Base-by-base conservation (phyloP, 129 eudicot genomes). In the Pseudognaphalium luteoalbum region DNA sequence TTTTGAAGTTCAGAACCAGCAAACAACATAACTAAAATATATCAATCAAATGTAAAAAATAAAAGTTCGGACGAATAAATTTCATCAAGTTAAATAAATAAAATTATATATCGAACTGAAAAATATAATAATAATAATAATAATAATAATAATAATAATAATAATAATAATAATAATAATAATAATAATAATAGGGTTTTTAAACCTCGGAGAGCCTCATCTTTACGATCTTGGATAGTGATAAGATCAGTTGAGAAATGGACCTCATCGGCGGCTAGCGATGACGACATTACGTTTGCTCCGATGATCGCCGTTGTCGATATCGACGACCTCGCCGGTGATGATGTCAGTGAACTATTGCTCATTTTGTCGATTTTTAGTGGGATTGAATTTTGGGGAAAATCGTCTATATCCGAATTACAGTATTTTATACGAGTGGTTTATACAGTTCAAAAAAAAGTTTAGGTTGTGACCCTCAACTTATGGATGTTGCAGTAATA, bases 271-370 rank as follows among this genome's bases (percentile, higher is more conserved):
- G 70, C 72, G 65, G 80, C 83, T 2, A 84, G 68, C 7, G 87
- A 70, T 14, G 89, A 65, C 58, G 83, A 70, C 29, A 75, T 75
- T 15, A 61, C 68, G 73, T 72, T 80, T 14, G 83, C 85, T 30
- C 92, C 92, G 3, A 72, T 76, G 19, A 88, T 82, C 30, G 90
- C 93, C 73, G 86, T 86, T 33, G 93, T 81, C 20, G 93, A 86
- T 25, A 86, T 83, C 57, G 93, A 86, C 20, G 94, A 88, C 17
- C 90, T 30, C 12, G 94, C 94, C 84, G 94, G 94, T 35, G 94
- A 88, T 58, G 90, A 81, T 20, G 94, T 78, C 76, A 86, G 78
- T n/a, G 94, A 86, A 66, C 85, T 84, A 50, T 73, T 86, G 80
- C 90, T 88, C 94, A 86, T 88, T 39, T 25, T 25, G 28, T 25